Base-by-base conservation (phyloP, 441 rosid genomes). In the Bruguiera hainesii region DNA sequence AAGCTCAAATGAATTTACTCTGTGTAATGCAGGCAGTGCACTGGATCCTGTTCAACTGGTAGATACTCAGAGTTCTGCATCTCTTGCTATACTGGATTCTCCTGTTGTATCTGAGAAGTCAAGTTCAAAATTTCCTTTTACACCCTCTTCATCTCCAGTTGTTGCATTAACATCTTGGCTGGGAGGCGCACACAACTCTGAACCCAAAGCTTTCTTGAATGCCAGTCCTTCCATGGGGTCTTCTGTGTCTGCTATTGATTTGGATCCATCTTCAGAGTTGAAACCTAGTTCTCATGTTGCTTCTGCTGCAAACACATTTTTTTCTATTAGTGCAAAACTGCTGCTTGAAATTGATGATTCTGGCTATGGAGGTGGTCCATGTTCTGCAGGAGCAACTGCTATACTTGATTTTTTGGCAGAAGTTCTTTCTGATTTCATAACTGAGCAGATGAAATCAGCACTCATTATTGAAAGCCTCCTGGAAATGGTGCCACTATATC, bases 371-470 rank as follows among this genome's bases (percentile, higher is more conserved):
- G 97, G 98, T 3, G 98, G 98, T 68, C 96, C 97, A 62, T 93
- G 98, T 83, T 89, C 95, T 76, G 97, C 97, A 35, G 98, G 93
- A 71, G 98, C 97, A 37, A 89, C 93, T 78, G 97, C 97, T 26
- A 79, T 93, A 70, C 78, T 93, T 75, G 98, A 93, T 83, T 93
- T 93, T 76, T 74, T 89, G 83, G 97, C 95, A 23, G 98, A 93
- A 85, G 91, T 88, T 81, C 91, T 93, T 67, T 88, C 98, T 76
- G 98, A 88, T 83, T 77, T 87, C 67, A 48, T 85, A 83, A 89
- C 96, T 63, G 99, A 96, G 85, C 99, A 96, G 82, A 79, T 88
- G 71, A 93, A 82, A 85, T 89, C 96, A 49, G 81, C 91, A 68
- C 93, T 79, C 70, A 71, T 83, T 77, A 76, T 91, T 23, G 98